These are phyloP conservation scores for Penicillium daleae DNA, from an alignment of 495 filamentous ascomycete species.

Conservation along the genomic window DNA sequence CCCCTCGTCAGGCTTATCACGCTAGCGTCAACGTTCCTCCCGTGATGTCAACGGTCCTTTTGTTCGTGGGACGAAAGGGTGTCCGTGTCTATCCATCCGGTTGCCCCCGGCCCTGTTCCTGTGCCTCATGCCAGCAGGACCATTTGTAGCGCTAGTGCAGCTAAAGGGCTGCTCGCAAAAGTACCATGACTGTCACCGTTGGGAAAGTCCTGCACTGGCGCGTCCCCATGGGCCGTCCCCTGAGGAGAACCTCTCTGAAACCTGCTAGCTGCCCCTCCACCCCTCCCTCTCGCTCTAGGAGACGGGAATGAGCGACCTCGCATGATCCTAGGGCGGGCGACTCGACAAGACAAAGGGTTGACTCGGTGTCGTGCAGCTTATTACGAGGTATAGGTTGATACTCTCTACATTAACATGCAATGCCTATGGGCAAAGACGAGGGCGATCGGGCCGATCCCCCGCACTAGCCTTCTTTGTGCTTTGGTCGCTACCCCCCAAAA, in stretches of 20 bases:
- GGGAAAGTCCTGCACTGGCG: background rate
- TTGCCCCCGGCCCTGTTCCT: background rate
- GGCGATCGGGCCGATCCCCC: background rate
- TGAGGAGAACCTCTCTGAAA: background rate
- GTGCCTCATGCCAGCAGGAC: background rate
- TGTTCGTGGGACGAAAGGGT: background rate
- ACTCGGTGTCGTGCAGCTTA: background rate
- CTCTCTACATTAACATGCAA: background rate
- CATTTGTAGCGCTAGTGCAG: background rate
- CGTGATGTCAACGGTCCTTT: conserved; percentile 1
- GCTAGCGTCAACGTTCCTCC: background rate
- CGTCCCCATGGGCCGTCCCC: conserved; percentile 1
- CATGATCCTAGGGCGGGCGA: background rate
- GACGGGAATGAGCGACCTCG: background rate
- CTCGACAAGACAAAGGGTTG: background rate
- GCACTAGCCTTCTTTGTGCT: conserved; percentile 3
- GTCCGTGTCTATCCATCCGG: conserved; percentile 3
- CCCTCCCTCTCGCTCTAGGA: background rate
- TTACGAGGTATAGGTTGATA: background rate
- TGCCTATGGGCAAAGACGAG: background rate
- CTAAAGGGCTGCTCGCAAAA: background rate
- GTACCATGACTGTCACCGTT: background rate
- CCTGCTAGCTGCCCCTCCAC: background rate
- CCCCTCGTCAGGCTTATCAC: background rate
- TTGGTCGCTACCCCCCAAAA: background rate